Percentiles rank a stretch among this genome's conserved stretches.
These are phyloP conservation scores for Turnera subulata DNA, from an alignment of 345 rosid genomes.

Conservation along the genomic window DNA sequence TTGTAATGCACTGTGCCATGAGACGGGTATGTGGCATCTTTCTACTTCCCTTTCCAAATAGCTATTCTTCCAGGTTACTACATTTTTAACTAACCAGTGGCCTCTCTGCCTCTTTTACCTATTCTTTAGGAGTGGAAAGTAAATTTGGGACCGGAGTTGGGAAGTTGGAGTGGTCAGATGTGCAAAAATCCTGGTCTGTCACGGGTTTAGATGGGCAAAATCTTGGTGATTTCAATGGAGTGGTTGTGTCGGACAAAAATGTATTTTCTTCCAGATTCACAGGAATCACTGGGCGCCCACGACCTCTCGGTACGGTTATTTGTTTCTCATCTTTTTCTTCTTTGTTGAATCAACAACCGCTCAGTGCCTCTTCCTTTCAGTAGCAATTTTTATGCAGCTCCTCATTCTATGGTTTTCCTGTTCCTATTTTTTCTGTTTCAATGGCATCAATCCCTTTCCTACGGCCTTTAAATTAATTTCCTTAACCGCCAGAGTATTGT, in stretches of 20 bases:
- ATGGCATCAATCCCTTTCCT: background rate
- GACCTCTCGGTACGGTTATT: constrained; percentile 55
- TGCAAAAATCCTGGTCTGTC: constrained; percentile 55
- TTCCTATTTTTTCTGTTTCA: background rate
- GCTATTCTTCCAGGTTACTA: background rate
- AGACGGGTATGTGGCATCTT: constrained; percentile 41
- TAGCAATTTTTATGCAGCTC: too few species aligned
- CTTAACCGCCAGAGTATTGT: constrained; percentile 1
- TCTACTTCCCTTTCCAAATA: background rate
- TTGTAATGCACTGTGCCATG: constrained; percentile 55
- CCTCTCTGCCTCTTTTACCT: constrained; percentile 8
- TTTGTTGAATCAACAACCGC: too few species aligned
- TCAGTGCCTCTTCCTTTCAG: too few species aligned
- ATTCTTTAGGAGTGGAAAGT: constrained; percentile 55
- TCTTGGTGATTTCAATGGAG: constrained; percentile 59
- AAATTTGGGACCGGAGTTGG: constrained; percentile 61
- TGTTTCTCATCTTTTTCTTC: background rate
- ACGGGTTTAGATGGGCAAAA: constrained; percentile 52
- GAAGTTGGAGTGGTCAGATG: constrained; percentile 64
- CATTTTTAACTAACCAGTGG: background rate
- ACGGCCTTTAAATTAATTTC: background rate
- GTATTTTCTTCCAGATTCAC: constrained; percentile 60
- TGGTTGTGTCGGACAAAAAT: constrained; percentile 70
- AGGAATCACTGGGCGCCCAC: constrained; percentile 47
- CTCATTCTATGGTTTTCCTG: background rate